phyloP scores from a whole-genome alignment of 495 filamentous ascomycete genomes.

The Margaritispora aquatica region DNA sequence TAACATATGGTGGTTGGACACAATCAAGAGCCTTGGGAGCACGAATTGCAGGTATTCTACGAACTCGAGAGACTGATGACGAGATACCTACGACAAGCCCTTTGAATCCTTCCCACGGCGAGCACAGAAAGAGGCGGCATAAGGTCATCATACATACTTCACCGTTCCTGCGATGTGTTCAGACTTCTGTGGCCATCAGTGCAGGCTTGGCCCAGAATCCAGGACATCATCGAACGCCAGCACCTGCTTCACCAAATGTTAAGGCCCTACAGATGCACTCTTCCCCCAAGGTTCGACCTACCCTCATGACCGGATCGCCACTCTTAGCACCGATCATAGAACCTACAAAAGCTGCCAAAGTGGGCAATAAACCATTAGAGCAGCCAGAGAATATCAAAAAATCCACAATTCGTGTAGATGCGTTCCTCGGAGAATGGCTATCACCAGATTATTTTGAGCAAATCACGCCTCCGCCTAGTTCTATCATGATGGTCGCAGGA shows the following conservation, averaged over 20 bases:
- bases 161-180: slow-evolving; percentile 86
- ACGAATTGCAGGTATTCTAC: slow-evolving; percentile 71
- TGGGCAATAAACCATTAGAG: slow-evolving; percentile 4
- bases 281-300: slow-evolving; percentile 16
- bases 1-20: slow-evolving; percentile 91
- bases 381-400: slow-evolving; percentile 33
- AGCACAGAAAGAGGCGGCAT: slow-evolving; percentile 48
- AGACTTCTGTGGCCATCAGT: slow-evolving; percentile 85
- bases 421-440: slow-evolving; percentile 94
- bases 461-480: slow-evolving; percentile 83
- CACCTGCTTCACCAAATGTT: neutral
- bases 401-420: slow-evolving; percentile 71
- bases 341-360: slow-evolving; percentile 2
- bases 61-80: slow-evolving; percentile 32
- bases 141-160: slow-evolving; percentile 85
- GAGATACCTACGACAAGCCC: slow-evolving; percentile 19
- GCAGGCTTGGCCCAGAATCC: slow-evolving; percentile 74
- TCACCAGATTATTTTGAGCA: slow-evolving; percentile 86
- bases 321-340: slow-evolving; percentile 14
- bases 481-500: slow-evolving; percentile 75
- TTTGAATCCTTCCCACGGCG: slow-evolving; percentile 6
- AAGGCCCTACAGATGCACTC: slow-evolving; percentile 9
- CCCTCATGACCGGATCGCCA: slow-evolving; percentile 13
- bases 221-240: slow-evolving; percentile 13
- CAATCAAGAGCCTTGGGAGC: slow-evolving; percentile 74